Conservation (phyloP, 768 basidiomycete genomes). For the Rhizopogon vulgaris region DNA sequence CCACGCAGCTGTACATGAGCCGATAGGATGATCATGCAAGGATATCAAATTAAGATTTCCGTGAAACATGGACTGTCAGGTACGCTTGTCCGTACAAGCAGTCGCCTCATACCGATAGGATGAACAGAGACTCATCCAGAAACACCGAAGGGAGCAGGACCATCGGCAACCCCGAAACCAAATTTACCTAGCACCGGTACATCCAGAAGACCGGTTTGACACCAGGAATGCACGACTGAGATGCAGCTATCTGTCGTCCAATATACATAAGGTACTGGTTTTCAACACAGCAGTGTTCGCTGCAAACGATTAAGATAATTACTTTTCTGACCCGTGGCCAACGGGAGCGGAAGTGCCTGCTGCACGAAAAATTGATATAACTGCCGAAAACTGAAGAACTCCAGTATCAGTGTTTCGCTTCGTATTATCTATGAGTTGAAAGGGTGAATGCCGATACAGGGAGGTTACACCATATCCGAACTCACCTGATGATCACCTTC, state of each 20-base stretch:
- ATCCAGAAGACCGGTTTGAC: neutral
- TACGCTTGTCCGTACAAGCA: neutral
- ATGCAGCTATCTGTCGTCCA: neutral
- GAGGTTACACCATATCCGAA: neutral
- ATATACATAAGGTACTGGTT: neutral
- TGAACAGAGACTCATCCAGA: too few species aligned
- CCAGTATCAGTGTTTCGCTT: neutral
- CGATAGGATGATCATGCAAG: neutral
- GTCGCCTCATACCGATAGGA: neutral
- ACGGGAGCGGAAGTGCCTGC: neutral
- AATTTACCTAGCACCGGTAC: neutral
- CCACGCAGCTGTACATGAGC: neutral
- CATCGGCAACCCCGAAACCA: neutral
- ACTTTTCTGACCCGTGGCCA: neutral
- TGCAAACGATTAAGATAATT: neutral
- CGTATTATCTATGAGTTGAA: neutral
- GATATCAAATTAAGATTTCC: neutral
- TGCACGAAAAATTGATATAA: neutral
- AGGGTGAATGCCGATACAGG: neutral
- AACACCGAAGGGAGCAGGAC: too few species aligned
- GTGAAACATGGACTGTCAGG: neutral
- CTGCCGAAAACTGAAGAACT: neutral
- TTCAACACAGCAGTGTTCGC: neutral
- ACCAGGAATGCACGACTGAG: neutral
- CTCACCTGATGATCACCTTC: neutral